Evolutionary conservation across 768 basidiomycete genomes (phyloP).

Genomic region (Russula lepida): DNA sequence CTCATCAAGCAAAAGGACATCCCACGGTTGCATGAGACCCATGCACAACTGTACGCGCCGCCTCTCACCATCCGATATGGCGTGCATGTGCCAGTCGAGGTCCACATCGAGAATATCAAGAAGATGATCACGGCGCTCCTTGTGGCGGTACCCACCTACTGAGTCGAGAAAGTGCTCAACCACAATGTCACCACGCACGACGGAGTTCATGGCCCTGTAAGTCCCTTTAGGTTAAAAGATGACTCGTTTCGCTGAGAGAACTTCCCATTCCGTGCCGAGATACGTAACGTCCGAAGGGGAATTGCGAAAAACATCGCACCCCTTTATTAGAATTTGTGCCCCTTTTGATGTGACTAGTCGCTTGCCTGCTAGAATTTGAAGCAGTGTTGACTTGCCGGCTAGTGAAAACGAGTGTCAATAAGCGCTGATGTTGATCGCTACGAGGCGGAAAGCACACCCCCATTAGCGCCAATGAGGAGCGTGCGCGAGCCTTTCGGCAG

Average conservation of each 20-base stretch:
- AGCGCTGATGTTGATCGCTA: not conserved
- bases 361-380: conserved; percentile 92
- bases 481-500: conserved; percentile 74
- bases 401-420: not conserved
- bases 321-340: conserved; percentile 63
- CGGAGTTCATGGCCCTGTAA: conserved; percentile 89
- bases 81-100: conserved; percentile 92
- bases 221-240: not conserved
- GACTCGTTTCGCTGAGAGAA: conserved; percentile 8
- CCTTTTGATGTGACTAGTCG: conserved; percentile 48
- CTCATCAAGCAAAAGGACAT: conserved; percentile 89
- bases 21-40: conserved; percentile 93
- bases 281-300: conserved; percentile 77
- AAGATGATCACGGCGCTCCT: conserved; percentile 74
- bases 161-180: conserved; percentile 96
- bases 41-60: conserved; percentile 90
- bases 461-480: conserved; percentile 87
- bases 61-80: conserved; percentile 94
- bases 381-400: conserved; percentile 94
- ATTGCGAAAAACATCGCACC: conserved; percentile 81
- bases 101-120: conserved; percentile 93
- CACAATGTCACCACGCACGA: conserved; percentile 85
- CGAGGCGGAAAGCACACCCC: conserved; percentile 45
- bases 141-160: conserved; percentile 92
- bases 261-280: conserved; percentile 90